Base-by-base conservation (phyloP, 352 stramenopile genomes). In the Globisporangium recalcitrans region DNA sequence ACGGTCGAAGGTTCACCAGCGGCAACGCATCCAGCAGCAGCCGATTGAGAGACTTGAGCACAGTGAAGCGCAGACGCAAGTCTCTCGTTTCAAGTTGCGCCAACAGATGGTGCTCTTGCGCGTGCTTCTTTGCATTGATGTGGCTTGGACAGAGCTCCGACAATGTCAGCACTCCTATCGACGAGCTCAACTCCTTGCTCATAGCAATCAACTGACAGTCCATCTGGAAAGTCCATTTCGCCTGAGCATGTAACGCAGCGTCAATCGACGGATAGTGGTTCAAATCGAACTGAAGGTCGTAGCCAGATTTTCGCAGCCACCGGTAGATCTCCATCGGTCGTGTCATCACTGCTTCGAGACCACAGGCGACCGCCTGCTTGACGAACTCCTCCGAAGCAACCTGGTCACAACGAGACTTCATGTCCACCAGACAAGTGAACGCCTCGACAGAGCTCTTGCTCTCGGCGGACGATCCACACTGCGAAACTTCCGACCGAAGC, bases 191-290 rank as follows among this genome's bases (percentile, higher is more conserved):
- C 22, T 74, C 59, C 22, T 70, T 71, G 31, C 67, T 74, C 27
- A 85, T 60, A 14, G 68, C 60, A 48, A 93, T 80, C 31, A 93
- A 62, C 58, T 91, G 80, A 26, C 75, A 78, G 65, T 92, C 83
- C 83, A 92, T 92, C 22, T 73, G 68, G 54, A 85, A 69, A 16
- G 79, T 88, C 83, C 83, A 92, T 64, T 87, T 86, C 13, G 51
- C 57, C 64, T 90, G 80, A 14, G 77, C 70, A 31, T 70, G 59
- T 16, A 79, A 55, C 7, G 81, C 80, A 31, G 60, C 65, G 32
- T 88, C 74, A 19, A 73, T 22, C 0, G 74, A 77, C 4, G 57
- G 42, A 27, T 78, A 88, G 60, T 89, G 75, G 44, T 71, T 87
- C 16, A 69, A 46, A 29, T 83, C 71, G 8, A 82, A 74, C 52